Evolutionary conservation across 805 yeast species (phyloP), one percentile per base, ranked within the genome.

Genomic region (Metschnikowia proteae): DNA sequence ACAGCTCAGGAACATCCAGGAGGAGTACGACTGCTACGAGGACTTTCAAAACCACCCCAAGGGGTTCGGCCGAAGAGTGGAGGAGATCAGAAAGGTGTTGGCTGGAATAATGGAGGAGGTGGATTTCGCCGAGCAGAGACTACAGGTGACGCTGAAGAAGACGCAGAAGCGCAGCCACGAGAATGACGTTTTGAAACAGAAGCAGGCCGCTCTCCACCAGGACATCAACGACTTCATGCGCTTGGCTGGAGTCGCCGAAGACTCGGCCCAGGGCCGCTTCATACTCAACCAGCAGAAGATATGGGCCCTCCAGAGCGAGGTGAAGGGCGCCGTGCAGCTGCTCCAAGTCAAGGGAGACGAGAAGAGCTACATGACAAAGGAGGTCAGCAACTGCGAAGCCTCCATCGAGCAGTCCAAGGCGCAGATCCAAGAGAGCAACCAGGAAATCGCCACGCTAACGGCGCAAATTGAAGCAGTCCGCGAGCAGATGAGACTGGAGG

Each of bases 291-390:
- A 80, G 52, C 51, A 63, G 26, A 63, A 70, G 48, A 72, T 75
- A n/a, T 66, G 75, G 59, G 71, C 73, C 5, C 59, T 83, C 32
- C 74, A 76, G 49, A 74, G 74, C 5, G 71, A 75, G 44, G 65
- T 84, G 3, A 65, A 68, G 30, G 72, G 65, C 28, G 64, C 75
- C 39, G 64, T 75, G n/a, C 64, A 68, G 10, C 74, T 74, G 52
- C 58, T 76, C 1, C 75, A 74, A 26, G 71, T 82, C 5, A 73
- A 74, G 38, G 62, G 64, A 1, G 80, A 79, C 32, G 96, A 89
- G 57, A 76, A 73, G 40, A 78, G 71, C 43, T 90, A 86, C 63
- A 84, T 83, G 81, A 58, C 64, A 6, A 71, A 70, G 29, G 92
- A 87, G 60, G 75, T 80, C 29, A 65, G 64, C 17, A 76, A 81